These are phyloP conservation scores for Bipolaris oryzae DNA, from an alignment of 2,329 filamentous ascomycete species.

Conservation along the genomic window DNA sequence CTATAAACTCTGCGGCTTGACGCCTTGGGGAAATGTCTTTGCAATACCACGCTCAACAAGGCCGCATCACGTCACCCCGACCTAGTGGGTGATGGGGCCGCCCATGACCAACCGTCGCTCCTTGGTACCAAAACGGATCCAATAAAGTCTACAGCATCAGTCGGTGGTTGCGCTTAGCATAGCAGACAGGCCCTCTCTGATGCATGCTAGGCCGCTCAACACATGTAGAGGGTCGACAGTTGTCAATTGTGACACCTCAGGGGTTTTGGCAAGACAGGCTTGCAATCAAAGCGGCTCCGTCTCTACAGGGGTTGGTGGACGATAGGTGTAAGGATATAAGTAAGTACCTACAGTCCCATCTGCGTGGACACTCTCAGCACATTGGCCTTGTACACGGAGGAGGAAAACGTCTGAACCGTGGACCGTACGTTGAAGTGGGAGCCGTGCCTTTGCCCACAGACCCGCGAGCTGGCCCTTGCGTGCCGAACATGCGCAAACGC, in stretches of 20 bases:
- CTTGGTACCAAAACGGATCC: background rate
- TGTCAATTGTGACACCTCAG: background rate
- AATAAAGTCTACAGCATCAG: background rate
- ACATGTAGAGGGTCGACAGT: background rate
- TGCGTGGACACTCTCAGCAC: background rate
- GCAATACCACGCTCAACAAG: background rate
- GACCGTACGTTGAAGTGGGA: background rate
- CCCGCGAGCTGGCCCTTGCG: conserved; percentile 6
- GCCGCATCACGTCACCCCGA: background rate
- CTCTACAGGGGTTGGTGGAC: too few relatives aligned
- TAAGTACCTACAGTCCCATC: background rate
- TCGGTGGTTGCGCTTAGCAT: background rate
- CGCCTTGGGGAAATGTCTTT: background rate
- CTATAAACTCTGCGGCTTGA: too few relatives aligned
- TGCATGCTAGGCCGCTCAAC: background rate
- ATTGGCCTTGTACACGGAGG: background rate
- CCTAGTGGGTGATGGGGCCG: conserved; percentile 1
- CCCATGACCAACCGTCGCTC: background rate
- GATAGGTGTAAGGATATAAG: too few relatives aligned
- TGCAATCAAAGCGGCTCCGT: background rate
- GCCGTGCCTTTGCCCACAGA: conserved; percentile 7
- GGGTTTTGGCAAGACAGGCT: background rate
- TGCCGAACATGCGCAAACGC: conserved; percentile 7
- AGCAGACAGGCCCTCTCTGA: background rate
- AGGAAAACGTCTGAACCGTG: background rate